Evolutionary conservation across 768 basidiomycete species (phyloP).

Genomic region (Tricholomella constricta): DNA sequence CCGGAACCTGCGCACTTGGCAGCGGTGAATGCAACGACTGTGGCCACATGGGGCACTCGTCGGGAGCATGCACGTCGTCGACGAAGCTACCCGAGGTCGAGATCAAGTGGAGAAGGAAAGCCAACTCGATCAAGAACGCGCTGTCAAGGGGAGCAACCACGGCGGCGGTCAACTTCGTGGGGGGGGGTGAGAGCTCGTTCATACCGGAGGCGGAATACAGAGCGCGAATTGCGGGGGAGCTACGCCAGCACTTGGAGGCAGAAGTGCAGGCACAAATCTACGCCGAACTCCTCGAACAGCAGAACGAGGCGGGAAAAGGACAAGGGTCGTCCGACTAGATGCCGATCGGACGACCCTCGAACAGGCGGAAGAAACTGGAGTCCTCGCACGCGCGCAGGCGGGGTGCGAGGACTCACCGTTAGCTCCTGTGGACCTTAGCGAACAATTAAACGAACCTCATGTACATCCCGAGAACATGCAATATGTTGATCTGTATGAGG

Average conservation of each 20-base stretch:
- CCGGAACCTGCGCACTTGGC: too few species aligned
- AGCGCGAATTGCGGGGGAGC: too few species aligned
- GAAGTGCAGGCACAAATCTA: too few species aligned
- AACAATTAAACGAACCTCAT: not conserved
- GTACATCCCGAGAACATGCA: conserved; percentile 1
- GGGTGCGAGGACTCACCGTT: not conserved
- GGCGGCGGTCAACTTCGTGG: too few species aligned
- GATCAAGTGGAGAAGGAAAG: conserved; percentile 21
- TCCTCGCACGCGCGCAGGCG: not conserved
- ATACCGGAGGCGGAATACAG: too few species aligned
- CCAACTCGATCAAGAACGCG: conserved; percentile 2
- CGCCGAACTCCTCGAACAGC: not conserved
- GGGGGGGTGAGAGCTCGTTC: too few species aligned
- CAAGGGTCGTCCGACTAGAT: conserved; percentile 15
- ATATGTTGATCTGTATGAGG: conserved; percentile 1
- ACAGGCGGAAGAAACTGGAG: not conserved
- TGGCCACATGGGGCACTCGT: conserved; percentile 8
- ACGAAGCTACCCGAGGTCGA: not conserved
- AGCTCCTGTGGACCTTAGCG: not conserved
- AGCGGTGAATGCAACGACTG: too few species aligned
- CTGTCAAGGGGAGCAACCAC: not conserved
- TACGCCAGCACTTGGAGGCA: too few species aligned
- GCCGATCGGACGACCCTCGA: conserved; percentile 13
- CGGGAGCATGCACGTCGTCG: conserved; percentile 13
- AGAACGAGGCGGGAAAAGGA: conserved; percentile 24